Conservation (phyloP, 169 alveolate genomes). For the Babesia sp. region DNA sequence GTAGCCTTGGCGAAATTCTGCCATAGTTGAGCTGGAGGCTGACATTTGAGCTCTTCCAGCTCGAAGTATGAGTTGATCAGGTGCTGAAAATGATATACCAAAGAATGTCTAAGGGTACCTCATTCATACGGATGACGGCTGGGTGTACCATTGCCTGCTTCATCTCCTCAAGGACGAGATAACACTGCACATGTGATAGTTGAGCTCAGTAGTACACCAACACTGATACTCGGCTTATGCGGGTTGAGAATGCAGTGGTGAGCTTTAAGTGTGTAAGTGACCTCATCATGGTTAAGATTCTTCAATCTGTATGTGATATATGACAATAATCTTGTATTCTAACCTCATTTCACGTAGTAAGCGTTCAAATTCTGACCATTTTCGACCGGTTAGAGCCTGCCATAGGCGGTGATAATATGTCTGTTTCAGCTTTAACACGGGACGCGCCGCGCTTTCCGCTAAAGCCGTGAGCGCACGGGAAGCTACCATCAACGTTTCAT, state of each 20-base stretch:
- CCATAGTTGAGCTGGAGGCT: slow-evolving; percentile 76
- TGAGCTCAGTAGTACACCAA: neutral
- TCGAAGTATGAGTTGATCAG: slow-evolving; percentile 77
- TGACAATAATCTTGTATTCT: neutral
- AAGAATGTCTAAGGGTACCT: slow-evolving; percentile 16
- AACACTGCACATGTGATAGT: slow-evolving; percentile 61
- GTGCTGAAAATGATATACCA: slow-evolving; percentile 14
- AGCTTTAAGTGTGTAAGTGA: slow-evolving; percentile 77
- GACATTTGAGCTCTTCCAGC: slow-evolving; percentile 75
- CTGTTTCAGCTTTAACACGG: slow-evolving; percentile 62
- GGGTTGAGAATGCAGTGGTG: slow-evolving; percentile 76
- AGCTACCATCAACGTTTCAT: neutral
- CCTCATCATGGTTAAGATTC: slow-evolving; percentile 79
- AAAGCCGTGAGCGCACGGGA: slow-evolving; percentile 30
- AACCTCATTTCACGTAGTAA: slow-evolving; percentile 58
- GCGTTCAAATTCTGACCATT: slow-evolving; percentile 59
- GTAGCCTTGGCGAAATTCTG: slow-evolving; percentile 69
- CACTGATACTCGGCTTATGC: slow-evolving; percentile 68
- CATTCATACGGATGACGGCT: slow-evolving; percentile 76
- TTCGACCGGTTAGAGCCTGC: slow-evolving; percentile 34
- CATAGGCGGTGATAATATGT: slow-evolving; percentile 65
- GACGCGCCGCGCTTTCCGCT: slow-evolving; percentile 21
- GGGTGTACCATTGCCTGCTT: slow-evolving; percentile 79
- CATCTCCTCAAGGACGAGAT: slow-evolving; percentile 83
- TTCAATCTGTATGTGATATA: slow-evolving; percentile 53